Conservation (phyloP, 768 basidiomycete genomes). For the Mycena pura region DNA sequence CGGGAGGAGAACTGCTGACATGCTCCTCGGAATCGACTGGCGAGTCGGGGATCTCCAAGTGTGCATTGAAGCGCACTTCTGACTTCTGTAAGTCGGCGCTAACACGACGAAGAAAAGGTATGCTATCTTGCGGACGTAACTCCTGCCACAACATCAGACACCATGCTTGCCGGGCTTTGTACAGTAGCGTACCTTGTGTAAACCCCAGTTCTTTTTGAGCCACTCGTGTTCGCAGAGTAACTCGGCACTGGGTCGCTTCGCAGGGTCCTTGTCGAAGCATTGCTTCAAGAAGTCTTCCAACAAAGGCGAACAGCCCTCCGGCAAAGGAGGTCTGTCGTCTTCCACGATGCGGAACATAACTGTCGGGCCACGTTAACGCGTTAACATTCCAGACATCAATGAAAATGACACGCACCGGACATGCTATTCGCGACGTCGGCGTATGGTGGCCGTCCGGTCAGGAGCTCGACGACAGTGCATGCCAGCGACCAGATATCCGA, state of each 20-base stretch:
- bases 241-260: conserved; percentile 82
- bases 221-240: conserved; percentile 89
- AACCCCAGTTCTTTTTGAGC: conserved; percentile 82
- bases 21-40: conserved; percentile 50
- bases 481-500: conserved; percentile 96
- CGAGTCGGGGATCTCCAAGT: conserved; percentile 52
- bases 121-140: conserved; percentile 90
- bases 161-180: not conserved
- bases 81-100: conserved; percentile 84
- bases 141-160: conserved; percentile 51
- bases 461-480: conserved; percentile 92
- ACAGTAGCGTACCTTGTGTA: conserved; percentile 65
- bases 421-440: conserved; percentile 88
- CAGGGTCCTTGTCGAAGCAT: conserved; percentile 92
- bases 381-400: conserved; percentile 15
- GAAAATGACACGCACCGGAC: conserved; percentile 65
- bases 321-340: conserved; percentile 87
- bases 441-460: conserved; percentile 93
- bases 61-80: conserved; percentile 63
- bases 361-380: conserved; percentile 34
- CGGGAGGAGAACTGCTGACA: conserved; percentile 43
- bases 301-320: conserved; percentile 76
- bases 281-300: conserved; percentile 81
- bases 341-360: conserved; percentile 99
- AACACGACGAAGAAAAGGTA: conserved; percentile 92